Evolutionary conservation across 164 flowering plant species (phyloP).

Genomic region (Dillenia suffruticosa): DNA sequence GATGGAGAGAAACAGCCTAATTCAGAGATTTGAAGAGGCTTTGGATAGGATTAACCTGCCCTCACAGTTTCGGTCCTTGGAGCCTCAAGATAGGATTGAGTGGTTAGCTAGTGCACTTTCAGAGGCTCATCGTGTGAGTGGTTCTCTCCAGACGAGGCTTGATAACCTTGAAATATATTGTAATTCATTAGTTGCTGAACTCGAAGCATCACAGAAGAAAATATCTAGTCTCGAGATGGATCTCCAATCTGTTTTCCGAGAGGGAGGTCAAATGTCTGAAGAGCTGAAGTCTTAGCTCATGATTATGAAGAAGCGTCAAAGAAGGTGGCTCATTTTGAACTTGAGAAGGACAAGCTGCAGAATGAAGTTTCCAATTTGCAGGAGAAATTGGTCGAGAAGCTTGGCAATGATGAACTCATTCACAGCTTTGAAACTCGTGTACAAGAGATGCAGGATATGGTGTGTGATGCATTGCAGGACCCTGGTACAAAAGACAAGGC

Average conservation of each 20-base stretch:
- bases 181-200: constrained; percentile 46
- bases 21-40: constrained; percentile 89
- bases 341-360: constrained; percentile 38
- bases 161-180: constrained; percentile 54
- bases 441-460: constrained; percentile 41
- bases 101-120: constrained; percentile 75
- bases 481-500: constrained; percentile 25
- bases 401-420: constrained; percentile 29
- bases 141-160: constrained; percentile 53
- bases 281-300: constrained; percentile 35
- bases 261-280: constrained; percentile 53
- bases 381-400: constrained; percentile 39
- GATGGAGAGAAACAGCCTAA: constrained; percentile 81
- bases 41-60: constrained; percentile 73
- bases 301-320: constrained; percentile 40
- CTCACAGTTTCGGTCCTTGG: constrained; percentile 62
- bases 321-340: constrained; percentile 32
- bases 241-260: constrained; percentile 35
- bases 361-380: constrained; percentile 44
- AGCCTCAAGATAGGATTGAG: constrained; percentile 78
- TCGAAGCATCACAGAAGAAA: constrained; percentile 50
- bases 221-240: constrained; percentile 44
- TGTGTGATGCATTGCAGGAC: constrained; percentile 52
- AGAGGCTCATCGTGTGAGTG: constrained; percentile 53
- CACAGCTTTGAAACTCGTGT: constrained; percentile 39